Conservation (phyloP, 2,329 filamentous ascomycete genomes). For the Phoma sp. region DNA sequence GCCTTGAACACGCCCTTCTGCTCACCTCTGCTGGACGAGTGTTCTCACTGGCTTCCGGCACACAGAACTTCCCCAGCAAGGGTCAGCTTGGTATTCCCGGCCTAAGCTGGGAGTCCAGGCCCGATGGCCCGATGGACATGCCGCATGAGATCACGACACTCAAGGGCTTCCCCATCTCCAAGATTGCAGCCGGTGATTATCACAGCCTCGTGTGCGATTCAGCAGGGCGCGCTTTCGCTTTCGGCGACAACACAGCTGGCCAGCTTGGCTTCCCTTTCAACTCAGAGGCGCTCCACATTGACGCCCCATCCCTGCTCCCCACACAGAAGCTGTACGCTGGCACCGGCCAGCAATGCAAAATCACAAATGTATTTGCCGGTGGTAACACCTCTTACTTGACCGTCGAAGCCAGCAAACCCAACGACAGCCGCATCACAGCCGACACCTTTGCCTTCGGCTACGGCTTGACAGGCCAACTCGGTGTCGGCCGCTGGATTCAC, state of each 20-base stretch:
- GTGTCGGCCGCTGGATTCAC: conserved; percentile 89
- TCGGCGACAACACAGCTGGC: conserved; percentile 91
- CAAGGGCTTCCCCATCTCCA: conserved; percentile 71
- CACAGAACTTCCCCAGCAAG: conserved; percentile 76
- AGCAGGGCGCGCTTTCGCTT: conserved; percentile 80
- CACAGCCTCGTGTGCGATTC: conserved; percentile 83
- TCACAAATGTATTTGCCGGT: conserved; percentile 83
- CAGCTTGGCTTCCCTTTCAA: conserved; percentile 85
- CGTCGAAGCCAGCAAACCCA: conserved; percentile 74
- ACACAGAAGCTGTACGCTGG: conserved; percentile 76
- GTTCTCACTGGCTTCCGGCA: conserved; percentile 85
- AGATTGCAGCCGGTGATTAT: conserved; percentile 84
- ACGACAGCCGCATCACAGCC: conserved; percentile 66
- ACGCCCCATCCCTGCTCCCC: conserved; percentile 74
- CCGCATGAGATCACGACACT: conserved; percentile 80
- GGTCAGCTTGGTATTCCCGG: conserved; percentile 90
- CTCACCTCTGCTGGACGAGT: conserved; percentile 85
- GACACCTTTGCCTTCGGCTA: conserved; percentile 90
- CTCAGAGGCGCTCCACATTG: conserved; percentile 67
- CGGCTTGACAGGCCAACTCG: conserved; percentile 83
- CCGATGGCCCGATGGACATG: conserved; percentile 78
- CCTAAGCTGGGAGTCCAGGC: conserved; percentile 79
- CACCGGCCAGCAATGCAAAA: conserved; percentile 67
- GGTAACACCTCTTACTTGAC: conserved; percentile 88
- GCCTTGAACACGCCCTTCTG: conserved; percentile 85